Conservation (phyloP, 2,329 filamentous ascomycete species). For the Exophiala phaeomuriformis region DNA sequence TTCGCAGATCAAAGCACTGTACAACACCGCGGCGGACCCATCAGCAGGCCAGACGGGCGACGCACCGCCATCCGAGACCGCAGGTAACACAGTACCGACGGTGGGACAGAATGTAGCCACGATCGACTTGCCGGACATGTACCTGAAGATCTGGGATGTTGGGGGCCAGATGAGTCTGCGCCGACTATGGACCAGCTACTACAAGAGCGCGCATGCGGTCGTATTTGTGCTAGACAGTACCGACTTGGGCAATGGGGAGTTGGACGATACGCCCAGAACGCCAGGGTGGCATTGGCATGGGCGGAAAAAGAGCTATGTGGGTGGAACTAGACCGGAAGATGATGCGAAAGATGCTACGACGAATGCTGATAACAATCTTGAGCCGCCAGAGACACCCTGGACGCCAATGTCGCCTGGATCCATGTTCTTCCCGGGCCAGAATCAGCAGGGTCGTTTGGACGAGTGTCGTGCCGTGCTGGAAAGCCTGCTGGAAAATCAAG, state of each 20-base stretch:
- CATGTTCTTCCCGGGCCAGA: constrained; percentile 18
- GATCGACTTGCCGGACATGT: constrained; percentile 85
- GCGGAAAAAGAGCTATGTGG: constrained; percentile 26
- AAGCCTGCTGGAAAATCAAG: constrained; percentile 76
- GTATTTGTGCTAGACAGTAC: constrained; percentile 96
- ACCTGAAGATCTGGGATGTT: constrained; percentile 97
- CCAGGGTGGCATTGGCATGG: constrained; percentile 26
- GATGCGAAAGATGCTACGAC: not conserved
- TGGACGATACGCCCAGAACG: constrained; percentile 39
- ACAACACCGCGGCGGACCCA: constrained; percentile 47
- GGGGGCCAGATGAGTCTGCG: constrained; percentile 86
- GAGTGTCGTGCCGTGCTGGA: constrained; percentile 88
- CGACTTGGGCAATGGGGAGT: constrained; percentile 67
- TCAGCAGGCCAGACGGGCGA: constrained; percentile 32
- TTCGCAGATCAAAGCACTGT: constrained; percentile 88
- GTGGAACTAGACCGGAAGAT: constrained; percentile 5
- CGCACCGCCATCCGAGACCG: constrained; percentile 52
- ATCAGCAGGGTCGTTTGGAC: constrained; percentile 55
- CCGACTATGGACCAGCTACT: constrained; percentile 93
- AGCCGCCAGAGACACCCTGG: constrained; percentile 33
- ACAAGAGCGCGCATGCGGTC: constrained; percentile 86
- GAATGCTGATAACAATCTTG: not conserved
- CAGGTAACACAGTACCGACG: constrained; percentile 82
- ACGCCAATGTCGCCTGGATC: constrained; percentile 32
- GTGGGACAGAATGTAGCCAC: constrained; percentile 96